These are phyloP conservation scores for Hanseniaspora occidentalis DNA, from an alignment of 805 yeast species.

Conservation along the genomic window DNA sequence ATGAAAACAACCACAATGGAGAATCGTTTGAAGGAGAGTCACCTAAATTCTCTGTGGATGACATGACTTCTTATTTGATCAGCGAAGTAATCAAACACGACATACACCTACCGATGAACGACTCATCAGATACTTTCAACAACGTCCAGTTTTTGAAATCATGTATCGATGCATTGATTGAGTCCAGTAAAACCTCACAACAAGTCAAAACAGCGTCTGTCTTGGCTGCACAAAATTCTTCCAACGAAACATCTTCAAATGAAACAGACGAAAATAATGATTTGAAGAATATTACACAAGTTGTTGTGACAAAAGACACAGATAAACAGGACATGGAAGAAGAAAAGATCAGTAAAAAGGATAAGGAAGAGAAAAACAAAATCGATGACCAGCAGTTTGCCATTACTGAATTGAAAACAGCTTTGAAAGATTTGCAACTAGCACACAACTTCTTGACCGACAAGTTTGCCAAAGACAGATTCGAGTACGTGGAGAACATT, in stretches of 20 bases:
- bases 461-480: slow-evolving; percentile 55
- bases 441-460: slow-evolving; percentile 58
- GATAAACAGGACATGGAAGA: too few relatives aligned
- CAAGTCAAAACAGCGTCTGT: not conserved
- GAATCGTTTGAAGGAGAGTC: too few relatives aligned
- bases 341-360: too few relatives aligned
- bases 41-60: slow-evolving; percentile 10
- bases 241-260: too few relatives aligned
- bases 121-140: not conserved
- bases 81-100: slow-evolving; percentile 20
- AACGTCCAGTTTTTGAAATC: slow-evolving; percentile 15
- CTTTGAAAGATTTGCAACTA: slow-evolving; percentile 55
- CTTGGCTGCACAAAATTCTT: not conserved
- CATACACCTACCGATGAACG: slow-evolving; percentile 10
- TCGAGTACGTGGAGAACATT: slow-evolving; percentile 38
- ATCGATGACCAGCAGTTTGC: too few relatives aligned
- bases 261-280: too few relatives aligned
- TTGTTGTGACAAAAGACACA: too few relatives aligned
- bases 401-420: slow-evolving; percentile 34
- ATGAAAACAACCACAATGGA: too few relatives aligned
- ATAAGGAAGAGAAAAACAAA: too few relatives aligned
- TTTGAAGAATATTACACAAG: too few relatives aligned
- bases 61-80: slow-evolving; percentile 20
- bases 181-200: slow-evolving; percentile 2
- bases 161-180: slow-evolving; percentile 17